Conservation (phyloP, 176 grass and related monocot genomes). For the Echinochloa phyllopogon region DNA sequence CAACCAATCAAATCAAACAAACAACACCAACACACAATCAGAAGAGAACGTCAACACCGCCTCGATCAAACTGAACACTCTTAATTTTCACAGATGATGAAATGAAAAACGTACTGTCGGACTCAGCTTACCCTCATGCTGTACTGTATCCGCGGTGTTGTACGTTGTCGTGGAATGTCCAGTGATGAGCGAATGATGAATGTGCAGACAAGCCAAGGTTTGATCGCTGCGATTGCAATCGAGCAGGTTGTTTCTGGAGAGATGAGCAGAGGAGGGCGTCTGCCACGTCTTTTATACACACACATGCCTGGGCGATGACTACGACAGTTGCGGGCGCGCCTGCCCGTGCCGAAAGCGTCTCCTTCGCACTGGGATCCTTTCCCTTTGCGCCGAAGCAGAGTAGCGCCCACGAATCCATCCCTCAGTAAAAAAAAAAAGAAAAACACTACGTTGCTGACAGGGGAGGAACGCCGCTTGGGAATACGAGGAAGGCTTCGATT, state of each 20-base stretch:
- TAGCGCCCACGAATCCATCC: not conserved
- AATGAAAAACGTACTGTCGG: too few species aligned
- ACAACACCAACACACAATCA: too few species aligned
- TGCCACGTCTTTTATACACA: not conserved
- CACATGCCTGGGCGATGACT: not conserved
- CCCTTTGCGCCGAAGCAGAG: conserved; percentile 15
- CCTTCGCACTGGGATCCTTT: conserved; percentile 1
- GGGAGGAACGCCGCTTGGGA: too few species aligned
- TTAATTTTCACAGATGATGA: not conserved
- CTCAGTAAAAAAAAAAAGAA: not conserved
- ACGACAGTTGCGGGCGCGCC: not conserved
- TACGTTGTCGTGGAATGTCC: not conserved
- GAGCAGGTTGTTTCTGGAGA: not conserved
- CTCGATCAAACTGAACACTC: too few species aligned
- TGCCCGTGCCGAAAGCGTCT: not conserved
- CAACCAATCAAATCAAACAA: not conserved
- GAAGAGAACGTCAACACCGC: not conserved
- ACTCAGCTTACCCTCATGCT: not conserved
- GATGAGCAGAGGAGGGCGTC: not conserved
- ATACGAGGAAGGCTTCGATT: too few species aligned
- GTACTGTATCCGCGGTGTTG: not conserved
- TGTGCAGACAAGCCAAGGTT: too few species aligned
- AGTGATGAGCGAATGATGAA: not conserved
- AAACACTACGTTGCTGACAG: too few species aligned
- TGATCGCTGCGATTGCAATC: not conserved